Base-by-base conservation (phyloP, 1,284 basidiomycete genomes). In the Leccinum angustisporum region DNA sequence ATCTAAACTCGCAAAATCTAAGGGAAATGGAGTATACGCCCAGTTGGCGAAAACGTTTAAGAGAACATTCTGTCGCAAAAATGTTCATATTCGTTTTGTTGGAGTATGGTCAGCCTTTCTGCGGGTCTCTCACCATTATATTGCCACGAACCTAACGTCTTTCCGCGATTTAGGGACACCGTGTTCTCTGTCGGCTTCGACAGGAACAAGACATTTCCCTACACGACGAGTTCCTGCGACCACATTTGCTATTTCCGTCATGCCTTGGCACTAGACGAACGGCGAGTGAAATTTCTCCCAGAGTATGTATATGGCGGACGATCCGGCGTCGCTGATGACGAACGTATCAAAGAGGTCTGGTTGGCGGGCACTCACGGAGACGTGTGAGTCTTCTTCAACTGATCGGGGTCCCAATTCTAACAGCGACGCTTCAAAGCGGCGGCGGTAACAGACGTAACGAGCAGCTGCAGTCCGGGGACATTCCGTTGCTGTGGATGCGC, bases 241-340 rank as follows among this genome's bases (percentile, higher is more conserved):
- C 75, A 76, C 46, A 63, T 76, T 2, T 76, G 73, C 25, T 66
- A 66, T 53, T 74, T 74, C 50, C 66, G 74, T 33, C 73, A 76
- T 52, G 75, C 73, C 1, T 56, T 76, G 27, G 75, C 73, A 2
- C 60, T 80, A 38, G 78, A 80, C 56, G 78, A 79, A 55, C 67
- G 77, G 51, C 75, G 78, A 6, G 76, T 77, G 59, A 79, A 78
- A 60, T 80, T 80, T 62, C 67, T 77, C 43, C 77, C 78, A 0
- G 78, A 80, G 61, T 75, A 77, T 52, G 68, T 63, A 0, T 69
- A 71, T 30, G 75, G 75, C 0, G 69, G 75, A 53, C 63, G 60
- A 46, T 68, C 66, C 2, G 18, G 54, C 10, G 3, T 30, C 4
- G 25, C 21, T 0, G 60, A 69, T 10, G 62, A 66, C 14, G 65